Evolutionary conservation across 208 protist genomes (phyloP).

Genomic region (Crithidia bombi): DNA sequence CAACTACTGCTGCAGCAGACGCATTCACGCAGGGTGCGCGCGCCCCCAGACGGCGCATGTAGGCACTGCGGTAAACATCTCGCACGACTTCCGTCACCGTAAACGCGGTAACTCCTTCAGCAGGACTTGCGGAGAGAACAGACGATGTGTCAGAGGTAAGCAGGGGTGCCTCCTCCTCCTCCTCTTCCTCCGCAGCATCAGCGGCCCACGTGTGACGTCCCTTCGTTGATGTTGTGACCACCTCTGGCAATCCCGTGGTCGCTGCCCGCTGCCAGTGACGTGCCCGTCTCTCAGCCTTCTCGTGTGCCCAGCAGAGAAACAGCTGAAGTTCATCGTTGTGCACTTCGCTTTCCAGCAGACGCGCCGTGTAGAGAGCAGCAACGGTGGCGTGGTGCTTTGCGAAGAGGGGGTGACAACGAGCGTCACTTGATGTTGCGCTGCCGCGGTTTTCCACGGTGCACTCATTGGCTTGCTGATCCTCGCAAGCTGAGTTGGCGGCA

Average conservation of each 20-base stretch:
- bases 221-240: too few species aligned
- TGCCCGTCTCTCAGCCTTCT: slow-evolving; percentile 14
- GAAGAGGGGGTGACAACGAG: slow-evolving; percentile 17
- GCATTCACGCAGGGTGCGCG: neutral
- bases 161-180: neutral
- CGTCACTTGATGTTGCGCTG: neutral
- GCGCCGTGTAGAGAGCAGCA: slow-evolving; percentile 13
- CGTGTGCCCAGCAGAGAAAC: slow-evolving; percentile 35
- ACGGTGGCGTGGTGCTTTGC: slow-evolving; percentile 24
- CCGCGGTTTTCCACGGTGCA: neutral
- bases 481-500: neutral
- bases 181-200: too few species aligned
- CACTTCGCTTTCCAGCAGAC: slow-evolving; percentile 19
- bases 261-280: neutral
- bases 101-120: too few species aligned
- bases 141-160: neutral
- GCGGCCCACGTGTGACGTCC: too few species aligned
- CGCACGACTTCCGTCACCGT: too few species aligned
- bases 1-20: too few species aligned
- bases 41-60: neutral
- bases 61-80: neutral
- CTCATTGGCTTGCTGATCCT: neutral
- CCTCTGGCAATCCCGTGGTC: too few species aligned
- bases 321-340: slow-evolving; percentile 27
- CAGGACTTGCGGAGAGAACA: neutral